Evolutionary conservation across 2,329 filamentous ascomycete genomes (phyloP).

Genomic region (Sclerotinia spermophila): DNA sequence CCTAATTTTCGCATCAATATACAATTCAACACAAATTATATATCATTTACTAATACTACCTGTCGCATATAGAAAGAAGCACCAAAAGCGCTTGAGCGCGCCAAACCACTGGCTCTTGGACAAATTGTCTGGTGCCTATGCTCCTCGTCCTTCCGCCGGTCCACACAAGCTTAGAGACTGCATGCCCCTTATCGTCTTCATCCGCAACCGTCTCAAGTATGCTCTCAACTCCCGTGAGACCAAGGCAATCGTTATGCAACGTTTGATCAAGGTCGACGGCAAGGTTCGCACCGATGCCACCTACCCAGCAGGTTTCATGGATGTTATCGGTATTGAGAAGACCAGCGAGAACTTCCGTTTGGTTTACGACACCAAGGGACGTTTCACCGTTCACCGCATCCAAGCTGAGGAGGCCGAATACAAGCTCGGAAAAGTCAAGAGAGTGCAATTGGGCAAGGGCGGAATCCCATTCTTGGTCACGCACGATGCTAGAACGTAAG

Average conservation of each 20-base stretch:
- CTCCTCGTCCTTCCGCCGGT: conserved; percentile 70
- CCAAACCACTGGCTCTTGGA: conserved; percentile 99
- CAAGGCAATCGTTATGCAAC: conserved; percentile 98
- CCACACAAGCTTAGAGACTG: conserved; percentile 99
- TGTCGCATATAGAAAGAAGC: conserved; percentile 75
- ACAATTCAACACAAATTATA: background rate
- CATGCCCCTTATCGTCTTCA: conserved; percentile 98
- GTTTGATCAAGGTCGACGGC: conserved; percentile 98
- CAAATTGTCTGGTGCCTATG: conserved; percentile 94
- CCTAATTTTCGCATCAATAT: background rate
- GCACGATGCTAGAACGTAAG: conserved; percentile 99
- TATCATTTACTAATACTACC: conserved; percentile 12
- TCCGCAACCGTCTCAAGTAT: conserved; percentile 97
- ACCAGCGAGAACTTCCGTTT: conserved; percentile 99
- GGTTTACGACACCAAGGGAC: conserved; percentile 99
- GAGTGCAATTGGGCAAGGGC: conserved; percentile 97
- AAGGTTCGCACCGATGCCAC: conserved; percentile 99
- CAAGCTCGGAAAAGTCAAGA: conserved; percentile 99
- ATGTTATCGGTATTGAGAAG: conserved; percentile 99
- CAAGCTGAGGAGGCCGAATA: conserved; percentile 98
- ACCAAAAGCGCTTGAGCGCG: conserved; percentile 99
- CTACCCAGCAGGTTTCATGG: conserved; percentile 98
- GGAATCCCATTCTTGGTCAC: conserved; percentile 99
- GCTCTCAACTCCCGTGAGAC: conserved; percentile 97
- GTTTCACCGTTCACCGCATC: conserved; percentile 99